Conservation (phyloP, 345 rosid species). For the Melaleuca alternifolia region DNA sequence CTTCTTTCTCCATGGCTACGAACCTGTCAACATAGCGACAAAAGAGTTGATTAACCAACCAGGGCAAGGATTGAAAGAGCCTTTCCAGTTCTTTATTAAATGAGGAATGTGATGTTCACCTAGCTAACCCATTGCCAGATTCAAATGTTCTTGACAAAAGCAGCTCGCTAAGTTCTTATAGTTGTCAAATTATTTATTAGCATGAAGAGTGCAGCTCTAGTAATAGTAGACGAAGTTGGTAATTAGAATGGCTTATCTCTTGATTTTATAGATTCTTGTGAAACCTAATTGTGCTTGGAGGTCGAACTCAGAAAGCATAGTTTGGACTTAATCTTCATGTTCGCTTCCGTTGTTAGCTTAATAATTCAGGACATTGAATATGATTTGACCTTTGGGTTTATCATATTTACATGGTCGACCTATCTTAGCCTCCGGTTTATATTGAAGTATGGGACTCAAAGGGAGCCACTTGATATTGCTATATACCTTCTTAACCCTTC, state of each 20-base stretch:
- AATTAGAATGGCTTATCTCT: neutral
- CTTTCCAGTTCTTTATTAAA: neutral
- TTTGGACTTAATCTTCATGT: neutral
- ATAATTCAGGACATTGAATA: neutral
- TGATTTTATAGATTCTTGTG: neutral
- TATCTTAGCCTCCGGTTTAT: neutral
- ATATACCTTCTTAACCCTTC: neutral
- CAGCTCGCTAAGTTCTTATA: neutral
- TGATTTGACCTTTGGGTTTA: neutral
- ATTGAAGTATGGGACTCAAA: neutral
- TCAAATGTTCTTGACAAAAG: neutral
- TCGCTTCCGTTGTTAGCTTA: neutral
- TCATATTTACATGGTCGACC: neutral
- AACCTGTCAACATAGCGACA: neutral
- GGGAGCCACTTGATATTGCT: neutral
- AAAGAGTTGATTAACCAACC: conserved; percentile 1
- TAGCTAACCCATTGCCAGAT: neutral
- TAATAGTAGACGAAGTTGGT: neutral
- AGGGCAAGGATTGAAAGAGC: neutral
- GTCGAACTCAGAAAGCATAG: neutral
- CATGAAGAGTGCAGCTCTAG: neutral
- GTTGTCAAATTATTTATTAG: neutral
- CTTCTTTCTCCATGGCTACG: neutral
- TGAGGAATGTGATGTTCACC: neutral
- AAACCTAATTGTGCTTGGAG: neutral